A percentile compares a stretch with the other conserved stretches of the same genome.
phyloP scores from a whole-genome alignment of 2,329 filamentous ascomycete species.

The Elsinoe ampelina region DNA sequence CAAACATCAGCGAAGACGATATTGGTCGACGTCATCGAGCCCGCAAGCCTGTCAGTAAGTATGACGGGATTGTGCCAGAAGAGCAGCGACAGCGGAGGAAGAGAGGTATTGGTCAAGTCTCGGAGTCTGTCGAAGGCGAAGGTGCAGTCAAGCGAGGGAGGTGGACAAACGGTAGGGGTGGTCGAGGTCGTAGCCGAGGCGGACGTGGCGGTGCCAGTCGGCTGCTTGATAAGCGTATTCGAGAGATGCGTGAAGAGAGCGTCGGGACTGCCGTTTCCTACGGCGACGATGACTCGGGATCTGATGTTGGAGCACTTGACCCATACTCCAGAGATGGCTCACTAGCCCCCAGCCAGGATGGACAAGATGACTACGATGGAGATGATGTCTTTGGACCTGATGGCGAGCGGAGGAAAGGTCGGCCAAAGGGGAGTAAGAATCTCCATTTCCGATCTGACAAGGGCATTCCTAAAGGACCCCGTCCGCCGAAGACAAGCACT shows the following conservation, averaged over 20 bases:
- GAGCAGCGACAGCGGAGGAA: conserved; percentile 13
- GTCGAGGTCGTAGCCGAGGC: conserved; percentile 13
- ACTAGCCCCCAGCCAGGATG: conserved; percentile 15
- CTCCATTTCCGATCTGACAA: conserved; percentile 37
- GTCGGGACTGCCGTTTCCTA: conserved; percentile 22
- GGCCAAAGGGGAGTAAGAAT: conserved; percentile 40
- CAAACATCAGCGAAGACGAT: conserved; percentile 14
- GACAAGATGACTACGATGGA: conserved; percentile 7
- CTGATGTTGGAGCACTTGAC: conserved; percentile 20
- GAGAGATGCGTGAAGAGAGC: conserved; percentile 38
- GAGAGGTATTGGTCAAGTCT: conserved; percentile 14
- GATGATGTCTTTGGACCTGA: not conserved
- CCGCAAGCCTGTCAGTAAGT: conserved; percentile 16
- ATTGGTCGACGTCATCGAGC: conserved; percentile 14
- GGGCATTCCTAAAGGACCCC: conserved; percentile 41
- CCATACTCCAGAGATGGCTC: conserved; percentile 21
- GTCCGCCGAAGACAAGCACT: conserved; percentile 21
- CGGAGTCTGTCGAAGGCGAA: conserved; percentile 17
- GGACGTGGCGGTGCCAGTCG: conserved; percentile 12
- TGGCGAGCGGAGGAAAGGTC: conserved; percentile 24
- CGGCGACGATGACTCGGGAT: conserved; percentile 16
- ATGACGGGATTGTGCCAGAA: conserved; percentile 16
- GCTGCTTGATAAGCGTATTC: conserved; percentile 31
- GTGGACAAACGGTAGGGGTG: conserved; percentile 9
- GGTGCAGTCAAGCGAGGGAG: conserved; percentile 11